Conservation (phyloP, 345 rosid species). For the Cochlearia excelsa region DNA sequence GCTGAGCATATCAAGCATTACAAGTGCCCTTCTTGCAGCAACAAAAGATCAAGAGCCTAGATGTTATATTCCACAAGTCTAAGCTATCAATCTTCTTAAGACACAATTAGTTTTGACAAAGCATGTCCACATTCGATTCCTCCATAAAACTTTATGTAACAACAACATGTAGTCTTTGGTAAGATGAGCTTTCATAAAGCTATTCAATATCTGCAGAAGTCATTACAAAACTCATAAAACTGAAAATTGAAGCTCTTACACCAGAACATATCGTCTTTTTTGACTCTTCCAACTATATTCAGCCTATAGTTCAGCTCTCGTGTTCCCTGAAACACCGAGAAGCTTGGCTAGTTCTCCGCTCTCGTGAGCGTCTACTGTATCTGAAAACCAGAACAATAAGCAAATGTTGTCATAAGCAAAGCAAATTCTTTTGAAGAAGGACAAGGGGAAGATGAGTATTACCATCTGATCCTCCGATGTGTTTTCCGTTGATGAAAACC, state of each 20-base stretch:
- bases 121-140: not conserved
- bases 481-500: conserved; percentile 79
- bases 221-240: conserved; percentile 19
- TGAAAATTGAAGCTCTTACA: conserved; percentile 26
- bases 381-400: conserved; percentile 38
- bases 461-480: conserved; percentile 95
- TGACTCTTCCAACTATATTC: conserved; percentile 10
- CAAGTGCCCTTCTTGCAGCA: conserved; percentile 81
- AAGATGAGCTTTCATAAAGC: not conserved
- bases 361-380: conserved; percentile 70
- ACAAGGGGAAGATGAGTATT: conserved; percentile 7
- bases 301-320: conserved; percentile 46
- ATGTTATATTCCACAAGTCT: conserved; percentile 5
- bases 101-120: not conserved
- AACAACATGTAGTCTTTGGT: not conserved
- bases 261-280: conserved; percentile 2
- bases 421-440: not conserved
- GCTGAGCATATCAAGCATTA: conserved; percentile 85
- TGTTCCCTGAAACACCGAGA: conserved; percentile 46
- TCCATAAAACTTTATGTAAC: not conserved
- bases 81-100: too few species aligned
- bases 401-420: conserved; percentile 14
- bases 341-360: conserved; percentile 70
- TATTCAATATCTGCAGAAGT: not conserved
- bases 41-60: conserved; percentile 63